Evolutionary conservation across 345 rosid species (phyloP), one percentile per base, ranked within the genome.

Genomic region (Fremontodendron californicum): DNA sequence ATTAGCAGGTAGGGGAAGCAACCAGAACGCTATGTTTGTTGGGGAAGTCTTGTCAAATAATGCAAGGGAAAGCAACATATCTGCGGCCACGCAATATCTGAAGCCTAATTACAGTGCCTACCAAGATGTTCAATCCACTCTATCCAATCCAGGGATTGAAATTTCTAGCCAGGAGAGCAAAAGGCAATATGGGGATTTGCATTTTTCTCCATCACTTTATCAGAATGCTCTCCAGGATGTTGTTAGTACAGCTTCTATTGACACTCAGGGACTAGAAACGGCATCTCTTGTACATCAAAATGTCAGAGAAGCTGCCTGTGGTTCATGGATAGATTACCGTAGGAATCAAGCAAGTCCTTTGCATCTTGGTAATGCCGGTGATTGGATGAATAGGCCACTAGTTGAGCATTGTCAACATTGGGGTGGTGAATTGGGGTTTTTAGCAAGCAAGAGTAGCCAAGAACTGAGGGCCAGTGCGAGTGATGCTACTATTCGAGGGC

Each of bases 31-130:
- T 57, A 29, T 81, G 80, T 77, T 77, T 75, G 78, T 68, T n/a
- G 85, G 85, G 37, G 82, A 82, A 42, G 88, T 84, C 79, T 21
- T 82, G 83, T 83, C 87, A 68, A 85, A 79, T 81, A 81, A 82
- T 81, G 77, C 77, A 61, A 78, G 79, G 68, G 73, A 48, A 33
- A 75, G 60, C 46, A 72, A 68, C 19, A 43, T 65, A 60, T 55
- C 80, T 49, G 31, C 84, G 4, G 62, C 81, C 49, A 37, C 72
- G 37, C 85, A 76, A 27, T 70, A 31, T 75, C 77, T 77, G 48
- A 84, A 77, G 77, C 81, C 76, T 39, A 29, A 54, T 61, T 69
- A 64, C 71, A 35, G 37, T 35, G 78, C 71, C 35, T 77, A 70
- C 75, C 84, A 82, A 31, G 73, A 49, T 82, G 75, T 71, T 77